Evolutionary conservation across 371 early-diverging fungal genomes (phyloP).

Genomic region (Rhizomucor miehei): DNA sequence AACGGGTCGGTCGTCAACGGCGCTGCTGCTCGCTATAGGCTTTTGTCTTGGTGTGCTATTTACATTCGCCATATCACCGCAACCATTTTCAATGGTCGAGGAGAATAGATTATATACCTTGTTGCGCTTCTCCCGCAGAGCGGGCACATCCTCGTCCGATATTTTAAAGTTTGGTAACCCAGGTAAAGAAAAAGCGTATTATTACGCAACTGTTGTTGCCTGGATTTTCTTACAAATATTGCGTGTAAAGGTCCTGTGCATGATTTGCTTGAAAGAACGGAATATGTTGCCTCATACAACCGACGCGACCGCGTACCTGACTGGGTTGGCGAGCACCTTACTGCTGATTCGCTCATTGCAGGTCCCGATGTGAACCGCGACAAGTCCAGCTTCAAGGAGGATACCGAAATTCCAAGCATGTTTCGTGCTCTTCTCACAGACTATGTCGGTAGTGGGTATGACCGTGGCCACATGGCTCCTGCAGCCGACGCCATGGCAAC

Average conservation of each 20-base stretch:
- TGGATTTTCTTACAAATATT: neutral
- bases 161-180: slow-evolving; percentile 43
- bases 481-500: slow-evolving; percentile 69
- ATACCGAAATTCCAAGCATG: slow-evolving; percentile 50
- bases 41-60: too few species aligned
- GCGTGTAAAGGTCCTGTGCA: slow-evolving; percentile 48
- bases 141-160: neutral
- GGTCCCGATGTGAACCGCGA: slow-evolving; percentile 53
- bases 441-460: slow-evolving; percentile 72
- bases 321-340: slow-evolving; percentile 83
- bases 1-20: too few species aligned
- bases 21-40: too few species aligned
- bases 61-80: too few species aligned
- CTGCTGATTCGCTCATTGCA: slow-evolving; percentile 51
- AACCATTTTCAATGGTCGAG: too few species aligned
- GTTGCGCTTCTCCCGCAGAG: too few species aligned
- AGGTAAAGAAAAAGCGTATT: too few species aligned
- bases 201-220: too few species aligned
- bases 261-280: slow-evolving; percentile 46
- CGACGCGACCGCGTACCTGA: slow-evolving; percentile 74
- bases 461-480: slow-evolving; percentile 82
- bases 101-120: too few species aligned
- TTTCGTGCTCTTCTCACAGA: slow-evolving; percentile 66
- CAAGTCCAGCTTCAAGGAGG: slow-evolving; percentile 64
- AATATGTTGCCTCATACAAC: slow-evolving; percentile 61